Evolutionary conservation across 179 eudicot genomes (phyloP).

Genomic region (Vitellaria paradoxa): DNA sequence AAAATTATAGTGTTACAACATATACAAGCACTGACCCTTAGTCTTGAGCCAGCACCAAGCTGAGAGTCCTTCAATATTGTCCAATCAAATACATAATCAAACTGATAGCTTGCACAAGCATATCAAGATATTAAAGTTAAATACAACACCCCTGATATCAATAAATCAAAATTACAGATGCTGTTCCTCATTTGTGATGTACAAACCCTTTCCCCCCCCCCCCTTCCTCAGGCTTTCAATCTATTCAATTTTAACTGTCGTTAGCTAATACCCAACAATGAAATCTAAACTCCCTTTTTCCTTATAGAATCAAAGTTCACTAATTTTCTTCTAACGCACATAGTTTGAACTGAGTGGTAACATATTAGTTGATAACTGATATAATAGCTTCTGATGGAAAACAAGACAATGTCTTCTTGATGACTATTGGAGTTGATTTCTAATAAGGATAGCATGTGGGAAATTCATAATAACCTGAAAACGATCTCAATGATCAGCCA

Average conservation of each 20-base stretch:
- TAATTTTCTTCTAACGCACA: neutral
- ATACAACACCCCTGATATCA: neutral
- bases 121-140: neutral
- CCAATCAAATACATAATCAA: slow-evolving; percentile 76
- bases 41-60: slow-evolving; percentile 37
- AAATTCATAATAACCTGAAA: too few relatives aligned
- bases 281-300: neutral
- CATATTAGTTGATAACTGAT: neutral
- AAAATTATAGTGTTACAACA: too few relatives aligned
- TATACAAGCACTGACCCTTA: slow-evolving; percentile 35
- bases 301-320: neutral
- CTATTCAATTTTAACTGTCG: too few relatives aligned
- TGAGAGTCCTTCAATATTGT: slow-evolving; percentile 64
- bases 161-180: neutral
- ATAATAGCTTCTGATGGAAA: neutral
- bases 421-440: neutral
- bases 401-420: too few relatives aligned
- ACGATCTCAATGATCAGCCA: neutral
- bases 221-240: neutral
- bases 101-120: slow-evolving; percentile 51
- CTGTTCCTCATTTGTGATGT: neutral
- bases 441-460: too few relatives aligned
- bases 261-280: too few relatives aligned
- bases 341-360: too few relatives aligned
- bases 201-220: neutral